These are phyloP conservation scores for Actinomortierella ambigua DNA, from an alignment of 371 early-diverging fungal species.

Conservation along the genomic window DNA sequence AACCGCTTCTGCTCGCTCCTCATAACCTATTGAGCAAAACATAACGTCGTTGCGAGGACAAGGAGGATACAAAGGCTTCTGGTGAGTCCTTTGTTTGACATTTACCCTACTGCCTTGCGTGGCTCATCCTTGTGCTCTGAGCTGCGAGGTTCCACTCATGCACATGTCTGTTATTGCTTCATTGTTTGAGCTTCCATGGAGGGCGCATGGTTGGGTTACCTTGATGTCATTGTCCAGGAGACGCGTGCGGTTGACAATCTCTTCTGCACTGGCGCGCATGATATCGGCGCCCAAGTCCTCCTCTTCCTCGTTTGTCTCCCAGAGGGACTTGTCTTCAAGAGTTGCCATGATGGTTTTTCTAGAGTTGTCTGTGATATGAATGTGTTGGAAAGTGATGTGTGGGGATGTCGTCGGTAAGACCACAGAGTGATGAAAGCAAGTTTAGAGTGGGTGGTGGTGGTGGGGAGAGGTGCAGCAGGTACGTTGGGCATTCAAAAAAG, in stretches of 20 bases:
- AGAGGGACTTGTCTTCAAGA: slow-evolving; percentile 71
- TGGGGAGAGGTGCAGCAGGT: background rate
- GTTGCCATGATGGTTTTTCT: slow-evolving; percentile 54
- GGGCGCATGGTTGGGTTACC: slow-evolving; percentile 52
- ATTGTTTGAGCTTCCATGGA: background rate
- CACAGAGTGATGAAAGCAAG: too few species aligned
- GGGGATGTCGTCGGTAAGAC: background rate
- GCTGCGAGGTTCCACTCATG: too few species aligned
- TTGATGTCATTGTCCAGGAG: slow-evolving; percentile 97
- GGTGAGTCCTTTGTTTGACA: too few species aligned
- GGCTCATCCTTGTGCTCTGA: too few species aligned
- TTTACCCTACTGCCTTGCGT: too few species aligned
- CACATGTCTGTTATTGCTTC: too few species aligned
- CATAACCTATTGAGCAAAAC: slow-evolving; percentile 68
- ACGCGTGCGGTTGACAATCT: slow-evolving; percentile 89
- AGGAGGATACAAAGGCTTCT: too few species aligned
- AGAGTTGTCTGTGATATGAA: background rate
- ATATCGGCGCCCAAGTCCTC: slow-evolving; percentile 92
- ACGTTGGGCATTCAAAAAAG: too few species aligned
- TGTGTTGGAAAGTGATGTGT: background rate
- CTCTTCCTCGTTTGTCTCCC: slow-evolving; percentile 61
- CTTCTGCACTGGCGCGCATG: slow-evolving; percentile 85
- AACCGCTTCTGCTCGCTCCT: slow-evolving; percentile 89
- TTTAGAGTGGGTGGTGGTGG: too few species aligned
- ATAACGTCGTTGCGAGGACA: too few species aligned